phyloP scores from a whole-genome alignment of 2,329 filamentous ascomycete genomes.

The Myriosclerotinia curreyana region DNA sequence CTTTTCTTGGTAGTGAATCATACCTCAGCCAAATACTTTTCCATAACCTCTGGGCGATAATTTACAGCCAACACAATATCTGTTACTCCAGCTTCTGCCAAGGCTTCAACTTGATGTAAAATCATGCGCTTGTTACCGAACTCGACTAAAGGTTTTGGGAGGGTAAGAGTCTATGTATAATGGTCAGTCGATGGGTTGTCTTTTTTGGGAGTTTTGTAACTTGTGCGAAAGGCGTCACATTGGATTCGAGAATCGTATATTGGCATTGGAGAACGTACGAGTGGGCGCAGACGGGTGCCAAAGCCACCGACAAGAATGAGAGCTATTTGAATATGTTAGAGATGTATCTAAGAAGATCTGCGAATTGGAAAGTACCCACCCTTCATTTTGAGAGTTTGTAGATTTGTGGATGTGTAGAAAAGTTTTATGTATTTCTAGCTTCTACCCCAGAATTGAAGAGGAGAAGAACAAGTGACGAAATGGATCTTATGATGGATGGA shows the following conservation, averaged over 20 bases:
- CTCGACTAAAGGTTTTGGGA: conserved; percentile 96
- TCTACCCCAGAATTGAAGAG: conserved; percentile 26
- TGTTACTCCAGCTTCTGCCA: conserved; percentile 89
- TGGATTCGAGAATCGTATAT: conserved; percentile 25
- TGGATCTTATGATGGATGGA: background rate
- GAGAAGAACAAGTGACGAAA: conserved; percentile 5
- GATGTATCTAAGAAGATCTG: conserved; percentile 2
- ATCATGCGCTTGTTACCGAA: conserved; percentile 99
- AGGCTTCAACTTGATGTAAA: conserved; percentile 91
- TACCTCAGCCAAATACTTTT: conserved; percentile 85
- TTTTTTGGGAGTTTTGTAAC: conserved; percentile 21
- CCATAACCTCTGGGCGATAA: conserved; percentile 98
- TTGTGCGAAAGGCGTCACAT: conserved; percentile 22
- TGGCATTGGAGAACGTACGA: conserved; percentile 59
- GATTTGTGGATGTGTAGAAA: conserved; percentile 22
- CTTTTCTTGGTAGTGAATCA: conserved; percentile 35
- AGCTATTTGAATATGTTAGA: conserved; percentile 52
- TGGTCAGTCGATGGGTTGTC: conserved; percentile 32
- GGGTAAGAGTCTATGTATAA: conserved; percentile 74
- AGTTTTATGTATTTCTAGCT: conserved; percentile 2
- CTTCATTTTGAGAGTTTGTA: conserved; percentile 36
- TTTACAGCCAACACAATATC: conserved; percentile 98
- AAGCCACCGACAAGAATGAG: conserved; percentile 99
- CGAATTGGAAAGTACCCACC: conserved; percentile 28
- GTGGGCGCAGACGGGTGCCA: conserved; percentile 92